Evolutionary conservation across 2,329 filamentous ascomycete genomes (phyloP).

Genomic region (Eutypa lata): DNA sequence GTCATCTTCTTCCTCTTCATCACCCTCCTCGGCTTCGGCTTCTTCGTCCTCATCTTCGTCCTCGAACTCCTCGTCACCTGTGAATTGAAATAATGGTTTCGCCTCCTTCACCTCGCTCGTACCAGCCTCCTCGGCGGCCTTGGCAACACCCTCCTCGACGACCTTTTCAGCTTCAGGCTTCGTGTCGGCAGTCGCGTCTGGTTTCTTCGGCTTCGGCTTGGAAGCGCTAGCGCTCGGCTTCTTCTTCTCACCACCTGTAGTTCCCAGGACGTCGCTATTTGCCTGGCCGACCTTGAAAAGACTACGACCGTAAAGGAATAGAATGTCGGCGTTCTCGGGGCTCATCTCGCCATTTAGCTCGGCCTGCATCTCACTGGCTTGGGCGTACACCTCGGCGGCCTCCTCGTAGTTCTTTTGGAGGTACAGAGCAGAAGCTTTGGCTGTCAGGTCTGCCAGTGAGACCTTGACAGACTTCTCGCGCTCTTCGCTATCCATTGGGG

Average conservation of each 20-base stretch:
- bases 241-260: conserved; percentile 60
- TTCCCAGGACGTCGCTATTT: conserved; percentile 90
- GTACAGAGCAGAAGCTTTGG: conserved; percentile 80
- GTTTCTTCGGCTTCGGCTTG: conserved; percentile 36
- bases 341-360: conserved; percentile 90
- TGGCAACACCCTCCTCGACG: conserved; percentile 43
- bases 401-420: conserved; percentile 83
- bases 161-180: conserved; percentile 39
- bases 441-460: conserved; percentile 72
- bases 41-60: conserved; percentile 73
- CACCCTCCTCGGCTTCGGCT: conserved; percentile 39
- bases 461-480: conserved; percentile 54
- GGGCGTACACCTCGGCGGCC: conserved; percentile 83
- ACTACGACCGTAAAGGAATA: conserved; percentile 91
- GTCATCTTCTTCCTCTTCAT: conserved; percentile 62
- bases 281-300: conserved; percentile 91
- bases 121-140: conserved; percentile 40
- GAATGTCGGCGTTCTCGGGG: conserved; percentile 85
- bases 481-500: conserved; percentile 37
- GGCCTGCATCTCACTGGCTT: conserved; percentile 85
- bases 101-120: conserved; percentile 36
- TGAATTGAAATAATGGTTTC: conserved; percentile 87
- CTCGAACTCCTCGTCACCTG: conserved; percentile 90
- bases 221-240: conserved; percentile 35
- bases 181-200: conserved; percentile 32